Evolutionary conservation across 495 filamentous ascomycete species (phyloP).

Genomic region (Emericellopsis terricola): DNA sequence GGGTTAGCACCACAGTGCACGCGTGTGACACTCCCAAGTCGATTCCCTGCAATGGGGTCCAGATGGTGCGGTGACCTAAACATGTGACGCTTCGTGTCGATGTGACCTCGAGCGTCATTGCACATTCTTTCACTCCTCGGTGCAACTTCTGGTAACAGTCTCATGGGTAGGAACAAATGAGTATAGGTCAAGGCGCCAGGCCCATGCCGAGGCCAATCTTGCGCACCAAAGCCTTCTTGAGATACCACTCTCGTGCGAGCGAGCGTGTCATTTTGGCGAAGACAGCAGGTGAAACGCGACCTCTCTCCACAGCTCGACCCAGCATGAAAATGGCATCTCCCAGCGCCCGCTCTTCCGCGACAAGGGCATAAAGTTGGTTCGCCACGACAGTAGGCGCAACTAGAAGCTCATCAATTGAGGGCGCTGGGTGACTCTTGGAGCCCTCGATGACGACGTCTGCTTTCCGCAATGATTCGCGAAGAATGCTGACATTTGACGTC

Average conservation of each 20-base stretch:
- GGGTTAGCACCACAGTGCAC: too few species aligned
- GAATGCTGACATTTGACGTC: constrained; percentile 54
- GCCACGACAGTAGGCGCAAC: constrained; percentile 90
- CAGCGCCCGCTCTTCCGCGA: constrained; percentile 69
- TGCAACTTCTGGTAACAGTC: too few species aligned
- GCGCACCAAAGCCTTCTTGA: constrained; percentile 73
- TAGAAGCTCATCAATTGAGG: constrained; percentile 66
- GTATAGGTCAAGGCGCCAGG: constrained; percentile 6
- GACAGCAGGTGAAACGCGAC: constrained; percentile 57
- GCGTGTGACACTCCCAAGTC: too few species aligned
- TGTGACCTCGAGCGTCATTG: too few species aligned
- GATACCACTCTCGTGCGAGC: constrained; percentile 73
- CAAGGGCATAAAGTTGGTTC: constrained; percentile 75
- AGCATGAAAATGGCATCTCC: constrained; percentile 76
- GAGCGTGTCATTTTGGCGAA: constrained; percentile 73
- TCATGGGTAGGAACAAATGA: too few species aligned
- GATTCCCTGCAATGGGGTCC: too few species aligned
- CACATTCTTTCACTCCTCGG: too few species aligned
- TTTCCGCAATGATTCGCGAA: constrained; percentile 56
- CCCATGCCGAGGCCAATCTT: constrained; percentile 86
- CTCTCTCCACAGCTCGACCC: constrained; percentile 63
- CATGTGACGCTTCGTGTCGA: too few species aligned
- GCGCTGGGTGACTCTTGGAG: constrained; percentile 30
- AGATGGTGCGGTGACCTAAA: too few species aligned
- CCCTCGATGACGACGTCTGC: constrained; percentile 65